Percentiles rank a stretch among this genome's conserved stretches.
phyloP scores from a whole-genome alignment of 2,329 filamentous ascomycete genomes.

The Cladosporium sp. region DNA sequence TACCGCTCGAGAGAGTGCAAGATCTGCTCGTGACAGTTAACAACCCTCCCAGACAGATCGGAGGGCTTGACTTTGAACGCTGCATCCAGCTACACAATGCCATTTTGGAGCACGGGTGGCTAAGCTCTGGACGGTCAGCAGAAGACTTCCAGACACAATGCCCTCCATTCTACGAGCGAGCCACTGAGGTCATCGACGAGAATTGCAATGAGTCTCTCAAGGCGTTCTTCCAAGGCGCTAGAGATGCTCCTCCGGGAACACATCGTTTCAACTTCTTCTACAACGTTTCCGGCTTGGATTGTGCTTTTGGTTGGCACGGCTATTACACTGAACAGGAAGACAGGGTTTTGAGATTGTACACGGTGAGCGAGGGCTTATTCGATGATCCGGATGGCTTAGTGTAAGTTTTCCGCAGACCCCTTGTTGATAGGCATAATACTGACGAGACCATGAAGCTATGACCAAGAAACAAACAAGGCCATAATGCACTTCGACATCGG shows the following conservation, averaged over 20 bases:
- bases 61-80: conserved; percentile 13
- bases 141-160: conserved; percentile 11
- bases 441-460: background rate
- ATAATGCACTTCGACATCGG: conserved; percentile 17
- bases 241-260: background rate
- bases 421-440: background rate
- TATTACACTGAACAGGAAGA: background rate
- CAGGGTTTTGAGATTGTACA: conserved; percentile 9
- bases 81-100: conserved; percentile 17
- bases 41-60: conserved; percentile 13
- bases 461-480: conserved; percentile 13
- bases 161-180: conserved; percentile 1
- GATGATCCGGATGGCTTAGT: conserved; percentile 14
- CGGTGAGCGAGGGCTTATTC: background rate
- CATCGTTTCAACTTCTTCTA: conserved; percentile 15
- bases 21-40: conserved; percentile 15
- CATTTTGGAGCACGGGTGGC: conserved; percentile 16
- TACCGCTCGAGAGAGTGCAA: conserved; percentile 6
- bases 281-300: conserved; percentile 5
- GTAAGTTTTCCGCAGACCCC: background rate
- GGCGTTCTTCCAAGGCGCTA: conserved; percentile 13
- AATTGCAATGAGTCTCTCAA: conserved; percentile 7
- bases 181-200: background rate
- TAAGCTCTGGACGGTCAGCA: conserved; percentile 10
- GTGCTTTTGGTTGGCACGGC: background rate